phyloP scores from a whole-genome alignment of 768 basidiomycete species.

The Boletus reticulatus region DNA sequence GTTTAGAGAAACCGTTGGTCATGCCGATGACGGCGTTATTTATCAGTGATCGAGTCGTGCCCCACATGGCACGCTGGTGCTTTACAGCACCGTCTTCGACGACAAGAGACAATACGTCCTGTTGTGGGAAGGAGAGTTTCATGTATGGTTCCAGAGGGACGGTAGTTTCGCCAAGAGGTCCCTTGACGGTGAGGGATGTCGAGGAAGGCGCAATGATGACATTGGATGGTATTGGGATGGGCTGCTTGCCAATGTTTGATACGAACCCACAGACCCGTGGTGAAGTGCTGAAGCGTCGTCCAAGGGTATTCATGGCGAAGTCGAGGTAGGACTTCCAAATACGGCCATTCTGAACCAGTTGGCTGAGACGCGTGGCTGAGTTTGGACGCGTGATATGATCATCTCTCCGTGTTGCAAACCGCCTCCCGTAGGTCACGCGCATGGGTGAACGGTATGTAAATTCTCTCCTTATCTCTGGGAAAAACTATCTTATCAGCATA shows the following conservation, averaged over 20 bases:
- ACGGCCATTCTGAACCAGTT: too few relatives aligned
- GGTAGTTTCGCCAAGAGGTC: constrained; percentile 51
- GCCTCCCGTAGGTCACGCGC: too few relatives aligned
- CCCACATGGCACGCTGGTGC: constrained; percentile 90
- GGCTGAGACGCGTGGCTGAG: background rate
- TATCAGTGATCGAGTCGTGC: constrained; percentile 88
- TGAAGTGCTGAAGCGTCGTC: constrained; percentile 49
- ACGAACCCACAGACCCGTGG: constrained; percentile 44
- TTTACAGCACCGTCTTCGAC: constrained; percentile 65
- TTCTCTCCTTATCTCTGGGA: too few relatives aligned
- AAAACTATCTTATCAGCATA: too few relatives aligned
- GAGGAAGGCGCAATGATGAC: constrained; percentile 38
- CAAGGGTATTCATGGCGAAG: constrained; percentile 18
- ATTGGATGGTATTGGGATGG: constrained; percentile 53
- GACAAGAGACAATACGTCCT: constrained; percentile 34
- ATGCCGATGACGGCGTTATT: constrained; percentile 88
- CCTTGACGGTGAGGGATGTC: constrained; percentile 50
- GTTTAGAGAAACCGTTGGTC: constrained; percentile 80
- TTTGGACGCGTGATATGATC: background rate
- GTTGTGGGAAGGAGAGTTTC: constrained; percentile 34
- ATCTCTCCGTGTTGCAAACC: too few relatives aligned
- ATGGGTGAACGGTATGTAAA: too few relatives aligned
- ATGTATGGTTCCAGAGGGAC: constrained; percentile 51
- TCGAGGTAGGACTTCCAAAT: background rate
- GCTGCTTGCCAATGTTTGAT: constrained; percentile 61